Base-by-base conservation (phyloP, 441 rosid genomes). In the Codiaeum variegatum region DNA sequence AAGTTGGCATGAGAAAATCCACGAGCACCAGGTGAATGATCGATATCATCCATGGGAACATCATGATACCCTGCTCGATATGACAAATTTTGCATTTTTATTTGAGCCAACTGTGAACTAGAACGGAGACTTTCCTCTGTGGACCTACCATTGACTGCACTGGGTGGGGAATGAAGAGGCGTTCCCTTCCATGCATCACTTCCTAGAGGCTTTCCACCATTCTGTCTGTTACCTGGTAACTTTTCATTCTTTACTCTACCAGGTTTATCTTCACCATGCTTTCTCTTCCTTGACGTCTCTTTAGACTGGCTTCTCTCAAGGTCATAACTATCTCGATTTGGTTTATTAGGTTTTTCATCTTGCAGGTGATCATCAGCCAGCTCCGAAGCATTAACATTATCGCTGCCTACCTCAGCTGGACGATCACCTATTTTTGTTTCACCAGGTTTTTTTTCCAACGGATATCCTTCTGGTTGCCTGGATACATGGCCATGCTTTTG, bases 401-500 rank as follows among this genome's bases (percentile, higher is more conserved):
- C 15, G 54, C 19, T 23, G 19, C 11, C 73, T 61, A 67, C 79
- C 72, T 75, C 78, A 70, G 28, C 34, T 62, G 75, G 71, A 75
- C 59, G 64, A 73, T 79, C 67, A 73, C 62, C 28, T 58, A 44
- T n/a, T 63, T 18, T 24, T 61, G 75, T 73, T 76, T 40, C 82
- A 71, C 36, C 34, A 49, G 60, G 59, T 28, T 29, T 49, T 26
- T 69, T 73, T 26, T 66, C 64, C 66, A 71, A 67, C 46, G 63
- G 18, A 3, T 68, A 73, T 66, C 54, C 71, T 66, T 64, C 65
- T 15, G 49, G 76, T 67, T 72, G 75, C 56, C 26, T 71, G 38
- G 69, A 70, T 70, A 85, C 36, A 67, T 91, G 98, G 69, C 84
- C 85, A 74, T 85, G 88, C 74, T 78, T 75, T 73, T 82, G 76